Evolutionary conservation across 2,329 filamentous ascomycete species (phyloP).

Genomic region (Alternaria incomplexa): DNA sequence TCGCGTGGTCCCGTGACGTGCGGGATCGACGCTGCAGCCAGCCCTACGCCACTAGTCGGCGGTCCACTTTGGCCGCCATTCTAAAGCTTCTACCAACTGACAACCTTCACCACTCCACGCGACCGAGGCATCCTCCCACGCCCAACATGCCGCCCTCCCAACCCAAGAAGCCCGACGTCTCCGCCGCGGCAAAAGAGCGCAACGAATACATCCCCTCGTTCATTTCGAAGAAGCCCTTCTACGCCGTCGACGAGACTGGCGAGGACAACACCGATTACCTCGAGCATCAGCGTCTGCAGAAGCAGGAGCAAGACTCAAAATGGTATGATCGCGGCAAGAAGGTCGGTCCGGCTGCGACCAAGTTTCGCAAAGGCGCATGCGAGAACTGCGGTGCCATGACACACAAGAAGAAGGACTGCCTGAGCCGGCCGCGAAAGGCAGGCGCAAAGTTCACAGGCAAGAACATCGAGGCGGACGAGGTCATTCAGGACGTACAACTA

Average conservation of each 20-base stretch:
- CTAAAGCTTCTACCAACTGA: constrained; percentile 9
- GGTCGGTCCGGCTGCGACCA: constrained; percentile 85
- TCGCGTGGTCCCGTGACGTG: constrained; percentile 33
- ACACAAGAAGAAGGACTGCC: constrained; percentile 92
- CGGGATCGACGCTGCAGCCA: constrained; percentile 35
- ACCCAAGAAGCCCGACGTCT: constrained; percentile 58
- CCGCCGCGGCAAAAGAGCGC: constrained; percentile 75
- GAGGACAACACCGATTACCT: constrained; percentile 81
- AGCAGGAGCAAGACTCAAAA: constrained; percentile 72
- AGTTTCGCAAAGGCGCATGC: constrained; percentile 96
- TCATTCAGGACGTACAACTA: constrained; percentile 81
- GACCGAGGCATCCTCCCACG: neutral
- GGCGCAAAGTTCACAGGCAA: constrained; percentile 92
- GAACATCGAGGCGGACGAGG: constrained; percentile 92
- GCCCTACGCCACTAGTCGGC: constrained; percentile 36
- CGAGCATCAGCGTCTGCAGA: constrained; percentile 89
- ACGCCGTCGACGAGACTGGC: constrained; percentile 77
- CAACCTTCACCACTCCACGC: neutral
- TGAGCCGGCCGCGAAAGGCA: constrained; percentile 84
- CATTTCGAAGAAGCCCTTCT: constrained; percentile 98
- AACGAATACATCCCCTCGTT: constrained; percentile 98
- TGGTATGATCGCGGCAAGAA: constrained; percentile 95
- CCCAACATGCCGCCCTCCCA: constrained; percentile 55
- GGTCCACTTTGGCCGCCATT: constrained; percentile 23
- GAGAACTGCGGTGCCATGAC: constrained; percentile 98